Base-by-base conservation (phyloP, 2,329 filamentous ascomycete genomes). In the Colletotrichum tanaceti region DNA sequence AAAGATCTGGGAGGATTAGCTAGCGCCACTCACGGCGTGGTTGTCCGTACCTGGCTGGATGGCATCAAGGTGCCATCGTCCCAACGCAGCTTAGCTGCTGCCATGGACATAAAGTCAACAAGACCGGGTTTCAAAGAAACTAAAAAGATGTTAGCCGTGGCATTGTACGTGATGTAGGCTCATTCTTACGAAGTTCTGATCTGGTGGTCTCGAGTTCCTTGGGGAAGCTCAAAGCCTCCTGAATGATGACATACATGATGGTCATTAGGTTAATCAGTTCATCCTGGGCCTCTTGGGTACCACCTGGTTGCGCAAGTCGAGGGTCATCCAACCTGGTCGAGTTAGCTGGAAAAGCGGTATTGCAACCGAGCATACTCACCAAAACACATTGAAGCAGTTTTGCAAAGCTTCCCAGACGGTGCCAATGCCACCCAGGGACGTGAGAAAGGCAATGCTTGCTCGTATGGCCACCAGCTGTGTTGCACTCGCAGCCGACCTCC, bases 71-170 rank as follows among this genome's bases (percentile, higher is more conserved):
- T 89, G 74, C 87, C 87, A 81, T 86, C 92, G 76, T 93, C 90
- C 91, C 91, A 94, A 62, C 92, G 86, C 64, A 93, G 79, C 73
- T 88, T 90, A 5, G 90, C 87, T 39, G 89, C 88, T 22, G 88
- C 86, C 55, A 90, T 88, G 38, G 94, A 87, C 77, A 97, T 85
- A 65, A 91, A 90, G 55, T 91, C 86, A 20, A 94, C 85, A 55
- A 97, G 79, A 62, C 87, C 87, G 0, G 93, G 93, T 28, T 89
- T 83, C 58, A 93, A 79, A 11, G 81, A 81, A 69, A 87, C 86
- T 86, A 76, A 32, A 59, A 59, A 67, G 28, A 22, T 5, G 49
- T 74, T 73, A 74, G 46, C 72, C 70, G 66, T 71, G 74, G 71
- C 41, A 24, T 43, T 32, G 20, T n/a, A 22, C 18, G 20, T 46